phyloP scores from a whole-genome alignment of 164 flowering plant genomes.

The Warburgia ugandensis region DNA sequence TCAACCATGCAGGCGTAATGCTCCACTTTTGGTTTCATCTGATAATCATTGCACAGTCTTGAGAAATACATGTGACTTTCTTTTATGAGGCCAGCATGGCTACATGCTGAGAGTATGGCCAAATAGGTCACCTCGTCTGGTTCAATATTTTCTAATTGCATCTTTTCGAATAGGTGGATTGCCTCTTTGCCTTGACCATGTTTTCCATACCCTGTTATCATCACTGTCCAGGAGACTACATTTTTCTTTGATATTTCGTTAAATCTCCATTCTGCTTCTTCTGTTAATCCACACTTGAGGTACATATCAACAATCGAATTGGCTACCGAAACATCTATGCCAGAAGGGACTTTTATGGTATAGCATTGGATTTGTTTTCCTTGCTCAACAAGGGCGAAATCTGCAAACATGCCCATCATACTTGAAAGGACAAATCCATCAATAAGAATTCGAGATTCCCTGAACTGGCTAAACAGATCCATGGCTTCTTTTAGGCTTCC shows the following conservation, averaged over 20 bases:
- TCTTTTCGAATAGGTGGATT: slow-evolving; percentile 38
- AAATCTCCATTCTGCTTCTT: slow-evolving; percentile 51
- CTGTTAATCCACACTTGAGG: slow-evolving; percentile 61
- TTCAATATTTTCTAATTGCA: slow-evolving; percentile 33
- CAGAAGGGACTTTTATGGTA: slow-evolving; percentile 43
- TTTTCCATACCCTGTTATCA: slow-evolving; percentile 82
- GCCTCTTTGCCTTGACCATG: slow-evolving; percentile 68
- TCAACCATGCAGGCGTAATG: slow-evolving; percentile 88
- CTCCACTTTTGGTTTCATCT: slow-evolving; percentile 48
- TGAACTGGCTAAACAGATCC: slow-evolving; percentile 45
- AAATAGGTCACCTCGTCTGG: slow-evolving; percentile 70
- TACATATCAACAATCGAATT: slow-evolving; percentile 81
- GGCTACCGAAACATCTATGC: slow-evolving; percentile 50
- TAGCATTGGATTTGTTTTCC: slow-evolving; percentile 71
- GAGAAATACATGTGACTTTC: slow-evolving; percentile 51
- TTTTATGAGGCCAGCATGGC: slow-evolving; percentile 68
- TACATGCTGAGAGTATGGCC: slow-evolving; percentile 79
- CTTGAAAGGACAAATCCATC: slow-evolving; percentile 65
- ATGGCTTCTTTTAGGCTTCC: slow-evolving; percentile 41
- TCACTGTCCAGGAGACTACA: slow-evolving; percentile 69
- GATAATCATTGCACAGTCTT: slow-evolving; percentile 22
- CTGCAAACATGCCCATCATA: slow-evolving; percentile 65
- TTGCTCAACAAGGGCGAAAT: slow-evolving; percentile 64
- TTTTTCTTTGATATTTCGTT: slow-evolving; percentile 30
- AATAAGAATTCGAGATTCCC: slow-evolving; percentile 28